Percentiles rank a stretch among this genome's conserved stretches.
Conservation (phyloP, 345 rosid species). For the Nephelium lappaceum region DNA sequence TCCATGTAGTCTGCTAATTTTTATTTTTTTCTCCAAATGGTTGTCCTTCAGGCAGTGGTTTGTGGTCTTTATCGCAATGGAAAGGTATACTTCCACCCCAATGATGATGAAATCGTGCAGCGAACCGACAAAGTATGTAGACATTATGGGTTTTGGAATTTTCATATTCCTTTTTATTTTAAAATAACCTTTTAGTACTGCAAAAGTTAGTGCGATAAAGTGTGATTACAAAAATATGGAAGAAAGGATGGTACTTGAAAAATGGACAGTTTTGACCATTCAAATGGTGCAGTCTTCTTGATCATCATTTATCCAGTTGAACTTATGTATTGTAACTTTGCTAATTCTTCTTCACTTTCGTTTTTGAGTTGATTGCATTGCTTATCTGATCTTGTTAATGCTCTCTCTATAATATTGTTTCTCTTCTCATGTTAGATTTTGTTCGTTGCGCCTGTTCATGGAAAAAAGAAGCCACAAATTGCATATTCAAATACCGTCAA, state of each 20-base stretch:
- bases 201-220: constrained; percentile 1
- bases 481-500: constrained; percentile 41
- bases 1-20: constrained; percentile 11
- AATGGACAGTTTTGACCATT: background rate
- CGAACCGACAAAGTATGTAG: constrained; percentile 69
- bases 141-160: constrained; percentile 17
- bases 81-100: constrained; percentile 80
- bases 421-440: constrained; percentile 46
- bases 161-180: background rate
- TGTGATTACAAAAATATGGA: background rate
- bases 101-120: constrained; percentile 71
- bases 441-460: constrained; percentile 79
- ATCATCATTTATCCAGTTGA: background rate
- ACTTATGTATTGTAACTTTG: background rate
- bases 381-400: constrained; percentile 16
- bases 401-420: constrained; percentile 14
- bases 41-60: constrained; percentile 72
- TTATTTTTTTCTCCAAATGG: constrained; percentile 17
- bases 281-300: background rate
- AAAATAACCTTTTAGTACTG: background rate
- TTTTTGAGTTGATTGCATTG: constrained; percentile 16
- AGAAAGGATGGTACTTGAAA: background rate
- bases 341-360: constrained; percentile 12
- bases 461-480: constrained; percentile 48
- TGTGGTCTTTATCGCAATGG: constrained; percentile 85